phyloP scores from a whole-genome alignment of 495 filamentous ascomycete species.

The Trichoderma asperelloides region DNA sequence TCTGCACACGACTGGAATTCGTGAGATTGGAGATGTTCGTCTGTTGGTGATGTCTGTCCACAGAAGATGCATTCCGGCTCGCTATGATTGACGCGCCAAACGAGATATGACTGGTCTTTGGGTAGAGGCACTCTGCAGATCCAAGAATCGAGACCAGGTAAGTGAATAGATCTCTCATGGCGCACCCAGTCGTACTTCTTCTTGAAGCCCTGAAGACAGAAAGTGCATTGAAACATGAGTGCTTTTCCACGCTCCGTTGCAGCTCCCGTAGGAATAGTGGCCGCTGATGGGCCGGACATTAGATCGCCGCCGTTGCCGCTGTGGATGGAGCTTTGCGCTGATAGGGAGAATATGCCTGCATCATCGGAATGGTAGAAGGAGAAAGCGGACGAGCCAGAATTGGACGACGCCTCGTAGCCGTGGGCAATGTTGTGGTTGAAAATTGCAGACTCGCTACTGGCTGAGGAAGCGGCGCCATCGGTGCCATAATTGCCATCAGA shows the following conservation, averaged over 20 bases:
- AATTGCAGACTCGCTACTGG: not conserved
- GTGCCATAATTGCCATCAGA: not conserved
- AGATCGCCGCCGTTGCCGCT: conserved; percentile 56
- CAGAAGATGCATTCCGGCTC: conserved; percentile 46
- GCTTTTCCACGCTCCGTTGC: conserved; percentile 17
- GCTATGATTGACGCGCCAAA: conserved; percentile 17
- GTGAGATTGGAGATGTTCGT: conserved; percentile 44
- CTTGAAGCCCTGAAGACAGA: conserved; percentile 70
- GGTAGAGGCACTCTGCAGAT: conserved; percentile 15
- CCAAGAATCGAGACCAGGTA: conserved; percentile 58
- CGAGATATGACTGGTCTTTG: conserved; percentile 8
- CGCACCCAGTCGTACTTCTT: conserved; percentile 79
- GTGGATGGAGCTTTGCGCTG: conserved; percentile 46
- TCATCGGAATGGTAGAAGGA: conserved; percentile 12
- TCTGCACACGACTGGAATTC: conserved; percentile 47
- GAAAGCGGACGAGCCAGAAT: conserved; percentile 40
- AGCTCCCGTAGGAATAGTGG: conserved; percentile 52
- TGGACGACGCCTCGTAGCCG: not conserved
- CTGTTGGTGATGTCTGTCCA: conserved; percentile 28
- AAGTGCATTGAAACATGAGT: conserved; percentile 69
- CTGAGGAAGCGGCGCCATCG: not conserved
- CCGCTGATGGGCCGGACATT: conserved; percentile 59
- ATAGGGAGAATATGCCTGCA: not conserved
- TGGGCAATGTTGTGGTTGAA: not conserved
- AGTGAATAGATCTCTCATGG: conserved; percentile 72